These are phyloP conservation scores for Ananas comosus DNA, from an alignment of 176 grass and related monocot genomes.

Conservation along the genomic window DNA sequence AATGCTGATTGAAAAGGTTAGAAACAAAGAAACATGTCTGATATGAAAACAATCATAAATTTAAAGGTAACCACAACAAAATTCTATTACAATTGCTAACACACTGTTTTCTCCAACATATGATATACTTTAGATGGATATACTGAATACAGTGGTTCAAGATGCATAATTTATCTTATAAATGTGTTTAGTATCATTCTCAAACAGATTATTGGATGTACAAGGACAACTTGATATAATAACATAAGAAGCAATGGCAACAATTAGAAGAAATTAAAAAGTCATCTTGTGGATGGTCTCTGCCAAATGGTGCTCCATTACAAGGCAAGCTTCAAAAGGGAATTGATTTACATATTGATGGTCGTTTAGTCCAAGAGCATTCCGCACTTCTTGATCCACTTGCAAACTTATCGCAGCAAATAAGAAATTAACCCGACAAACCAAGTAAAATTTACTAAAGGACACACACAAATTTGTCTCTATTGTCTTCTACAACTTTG, in stretches of 20 bases:
- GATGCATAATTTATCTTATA: no score
- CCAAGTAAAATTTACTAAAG: slow-evolving; percentile 6
- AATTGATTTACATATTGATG: slow-evolving; percentile 87
- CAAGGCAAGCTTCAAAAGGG: slow-evolving; percentile 90
- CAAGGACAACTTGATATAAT: background rate
- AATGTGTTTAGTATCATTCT: no score
- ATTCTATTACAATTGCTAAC: background rate
- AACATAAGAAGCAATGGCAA: background rate
- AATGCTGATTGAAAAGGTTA: background rate
- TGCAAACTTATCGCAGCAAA: slow-evolving; percentile 44
- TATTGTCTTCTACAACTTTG: slow-evolving; percentile 1
- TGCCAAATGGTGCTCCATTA: slow-evolving; percentile 93
- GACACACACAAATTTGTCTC: background rate
- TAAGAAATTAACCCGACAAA: slow-evolving; percentile 11
- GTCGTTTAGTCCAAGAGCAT: slow-evolving; percentile 52
- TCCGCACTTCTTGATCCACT: slow-evolving; percentile 82
- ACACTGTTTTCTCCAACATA: background rate
- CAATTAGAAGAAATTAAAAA: background rate
- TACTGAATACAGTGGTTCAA: no score
- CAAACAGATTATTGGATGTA: background rate
- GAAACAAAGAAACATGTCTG: background rate
- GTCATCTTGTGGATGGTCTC: slow-evolving; percentile 75
- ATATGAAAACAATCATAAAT: background rate
- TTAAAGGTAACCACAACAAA: background rate
- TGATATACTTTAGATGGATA: no score